A percentile compares a stretch with the other conserved stretches of the same genome.
Conservation (phyloP, 176 grass and related monocot genomes). For the Dactylis glomerata region DNA sequence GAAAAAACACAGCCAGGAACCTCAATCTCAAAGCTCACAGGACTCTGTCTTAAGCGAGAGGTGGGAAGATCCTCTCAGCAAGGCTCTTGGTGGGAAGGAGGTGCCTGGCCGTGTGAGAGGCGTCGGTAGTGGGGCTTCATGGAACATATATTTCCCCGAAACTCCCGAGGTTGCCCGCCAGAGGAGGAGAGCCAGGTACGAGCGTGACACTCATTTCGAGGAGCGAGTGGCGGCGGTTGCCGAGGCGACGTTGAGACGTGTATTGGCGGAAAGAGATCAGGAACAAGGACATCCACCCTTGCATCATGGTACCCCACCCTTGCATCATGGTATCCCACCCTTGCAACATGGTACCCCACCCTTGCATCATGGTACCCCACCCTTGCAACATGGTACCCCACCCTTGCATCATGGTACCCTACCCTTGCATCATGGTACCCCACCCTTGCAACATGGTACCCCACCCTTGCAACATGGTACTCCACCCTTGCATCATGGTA, state of each 20-base stretch:
- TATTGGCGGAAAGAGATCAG: not conserved
- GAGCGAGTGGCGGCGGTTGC: not conserved
- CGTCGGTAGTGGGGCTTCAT: not conserved
- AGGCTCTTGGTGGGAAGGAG: not conserved
- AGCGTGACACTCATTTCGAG: not conserved
- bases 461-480: not conserved
- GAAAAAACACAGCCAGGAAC: not conserved
- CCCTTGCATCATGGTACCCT: too few relatives aligned
- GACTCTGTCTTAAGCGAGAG: not conserved
- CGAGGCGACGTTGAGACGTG: not conserved
- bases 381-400: too few relatives aligned
- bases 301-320: not conserved
- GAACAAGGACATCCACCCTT: not conserved
- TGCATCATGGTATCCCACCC: too few relatives aligned
- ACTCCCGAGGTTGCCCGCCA: not conserved
- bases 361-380: too few relatives aligned
- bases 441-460: not conserved
- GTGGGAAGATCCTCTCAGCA: not conserved
- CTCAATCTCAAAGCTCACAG: not conserved
- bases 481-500: not conserved
- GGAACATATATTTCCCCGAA: not conserved
- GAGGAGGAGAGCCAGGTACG: not conserved
- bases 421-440: not conserved
- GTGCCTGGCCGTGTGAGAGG: not conserved
- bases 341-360: too few relatives aligned